A percentile compares a stretch with the other conserved stretches of the same genome.
Evolutionary conservation across 257 asterid species (phyloP).

Genomic region (Scutellaria barbata): DNA sequence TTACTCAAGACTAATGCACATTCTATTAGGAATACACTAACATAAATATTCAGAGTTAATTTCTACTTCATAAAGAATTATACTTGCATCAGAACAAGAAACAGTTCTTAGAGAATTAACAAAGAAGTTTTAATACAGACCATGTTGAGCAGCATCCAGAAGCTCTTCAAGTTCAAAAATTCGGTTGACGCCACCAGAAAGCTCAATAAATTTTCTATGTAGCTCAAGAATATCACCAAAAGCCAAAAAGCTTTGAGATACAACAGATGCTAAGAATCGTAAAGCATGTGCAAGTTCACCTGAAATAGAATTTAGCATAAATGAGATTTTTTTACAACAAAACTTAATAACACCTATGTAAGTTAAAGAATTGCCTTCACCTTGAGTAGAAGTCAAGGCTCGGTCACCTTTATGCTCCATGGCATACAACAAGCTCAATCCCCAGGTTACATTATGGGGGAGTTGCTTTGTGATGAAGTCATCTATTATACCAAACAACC

Average conservation of each 20-base stretch:
- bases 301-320: constrained; percentile 38
- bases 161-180: constrained; percentile 93
- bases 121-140: constrained; percentile 46
- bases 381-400: constrained; percentile 96
- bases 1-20: background rate
- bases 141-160: constrained; percentile 84
- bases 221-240: constrained; percentile 99
- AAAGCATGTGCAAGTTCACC: constrained; percentile 99
- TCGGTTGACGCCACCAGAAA: constrained; percentile 95
- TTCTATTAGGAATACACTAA: constrained; percentile 1
- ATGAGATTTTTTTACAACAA: constrained; percentile 11
- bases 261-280: constrained; percentile 96
- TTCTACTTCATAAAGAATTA: background rate
- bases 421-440: constrained; percentile 94
- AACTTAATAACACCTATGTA: constrained; percentile 5
- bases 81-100: background rate
- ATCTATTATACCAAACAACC: constrained; percentile 89
- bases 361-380: constrained; percentile 44
- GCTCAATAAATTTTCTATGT: constrained; percentile 87
- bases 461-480: constrained; percentile 98
- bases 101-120: constrained; percentile 21
- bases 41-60: constrained; percentile 4
- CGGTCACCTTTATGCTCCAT: constrained; percentile 95
- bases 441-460: constrained; percentile 99
- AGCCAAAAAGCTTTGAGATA: constrained; percentile 98